Conservation (phyloP, 1,284 basidiomycete genomes). For the Mrakiaceae sp. region DNA sequence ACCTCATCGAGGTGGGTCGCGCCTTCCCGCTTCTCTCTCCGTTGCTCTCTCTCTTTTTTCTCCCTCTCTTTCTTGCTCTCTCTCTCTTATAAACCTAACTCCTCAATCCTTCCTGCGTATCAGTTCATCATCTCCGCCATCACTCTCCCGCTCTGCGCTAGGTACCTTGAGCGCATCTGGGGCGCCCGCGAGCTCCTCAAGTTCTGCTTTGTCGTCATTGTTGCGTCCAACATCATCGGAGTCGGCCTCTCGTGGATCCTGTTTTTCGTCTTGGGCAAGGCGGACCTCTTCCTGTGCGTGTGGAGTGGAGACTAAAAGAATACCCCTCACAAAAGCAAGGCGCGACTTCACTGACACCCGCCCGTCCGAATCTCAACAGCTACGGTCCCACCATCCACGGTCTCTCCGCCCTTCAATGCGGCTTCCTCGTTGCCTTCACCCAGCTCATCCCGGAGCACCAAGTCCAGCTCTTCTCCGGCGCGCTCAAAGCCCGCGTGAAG, state of each 20-base stretch:
- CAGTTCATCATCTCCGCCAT: conserved; percentile 69
- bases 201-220: conserved; percentile 68
- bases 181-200: conserved; percentile 73
- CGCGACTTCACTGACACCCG: background rate
- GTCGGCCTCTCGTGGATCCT: conserved; percentile 44
- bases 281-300: conserved; percentile 45
- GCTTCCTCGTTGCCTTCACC: conserved; percentile 87
- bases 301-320: background rate
- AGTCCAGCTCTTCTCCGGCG: conserved; percentile 69
- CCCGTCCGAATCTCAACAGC: conserved; percentile 35
- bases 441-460: conserved; percentile 97
- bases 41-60: background rate
- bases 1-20: conserved; percentile 63
- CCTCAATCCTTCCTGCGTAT: too few relatives aligned
- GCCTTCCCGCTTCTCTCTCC: background rate
- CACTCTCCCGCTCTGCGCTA: conserved; percentile 66
- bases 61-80: conserved; percentile 19
- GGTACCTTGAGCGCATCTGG: conserved; percentile 90
- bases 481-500: conserved; percentile 82
- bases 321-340: background rate
- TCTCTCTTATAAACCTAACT: background rate
- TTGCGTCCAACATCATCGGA: conserved; percentile 75
- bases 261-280: conserved; percentile 30
- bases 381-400: conserved; percentile 84
- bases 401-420: conserved; percentile 81